Percentiles rank a stretch among this genome's conserved stretches.
phyloP scores from a whole-genome alignment of 1,284 basidiomycete genomes.

The Bondarzewia mesenterica region DNA sequence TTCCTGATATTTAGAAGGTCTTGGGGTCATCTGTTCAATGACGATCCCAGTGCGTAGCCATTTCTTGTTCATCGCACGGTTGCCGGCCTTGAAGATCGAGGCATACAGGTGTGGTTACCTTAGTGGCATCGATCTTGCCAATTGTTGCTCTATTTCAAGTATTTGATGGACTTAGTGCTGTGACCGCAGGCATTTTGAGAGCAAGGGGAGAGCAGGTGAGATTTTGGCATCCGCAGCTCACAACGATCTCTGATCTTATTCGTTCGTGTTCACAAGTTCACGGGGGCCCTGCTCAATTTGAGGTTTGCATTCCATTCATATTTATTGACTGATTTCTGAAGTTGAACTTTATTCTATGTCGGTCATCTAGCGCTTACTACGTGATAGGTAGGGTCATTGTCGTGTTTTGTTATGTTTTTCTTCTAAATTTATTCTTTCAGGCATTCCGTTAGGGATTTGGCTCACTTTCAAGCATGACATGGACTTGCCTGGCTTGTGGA shows the following conservation, averaged over 20 bases:
- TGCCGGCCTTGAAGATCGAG: no score
- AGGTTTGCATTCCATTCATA: constrained; percentile 30
- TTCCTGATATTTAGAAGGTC: constrained; percentile 65
- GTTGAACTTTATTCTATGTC: no score
- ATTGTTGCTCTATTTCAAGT: constrained; percentile 78
- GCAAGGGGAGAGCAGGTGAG: constrained; percentile 65
- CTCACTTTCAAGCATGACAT: constrained; percentile 47
- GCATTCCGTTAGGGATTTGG: constrained; percentile 59
- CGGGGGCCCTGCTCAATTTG: constrained; percentile 59
- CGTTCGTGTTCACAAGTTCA: constrained; percentile 29
- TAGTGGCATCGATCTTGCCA: constrained; percentile 71
- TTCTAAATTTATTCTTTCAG: constrained; percentile 16
- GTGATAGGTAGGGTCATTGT: constrained; percentile 33
- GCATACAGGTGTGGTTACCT: constrained; percentile 49
- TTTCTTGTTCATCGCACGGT: not conserved
- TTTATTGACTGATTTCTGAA: no score
- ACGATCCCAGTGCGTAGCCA: constrained; percentile 61
- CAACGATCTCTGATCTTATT: not conserved
- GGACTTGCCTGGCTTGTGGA: constrained; percentile 57
- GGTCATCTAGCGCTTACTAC: constrained; percentile 66
- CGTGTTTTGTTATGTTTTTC: not conserved
- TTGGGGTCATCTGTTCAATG: constrained; percentile 84
- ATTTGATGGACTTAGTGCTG: constrained; percentile 64
- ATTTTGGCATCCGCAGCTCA: not conserved
- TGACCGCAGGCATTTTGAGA: constrained; percentile 71